Base-by-base conservation (phyloP, 2,329 filamentous ascomycete species). In the Monilinia fructicola region DNA sequence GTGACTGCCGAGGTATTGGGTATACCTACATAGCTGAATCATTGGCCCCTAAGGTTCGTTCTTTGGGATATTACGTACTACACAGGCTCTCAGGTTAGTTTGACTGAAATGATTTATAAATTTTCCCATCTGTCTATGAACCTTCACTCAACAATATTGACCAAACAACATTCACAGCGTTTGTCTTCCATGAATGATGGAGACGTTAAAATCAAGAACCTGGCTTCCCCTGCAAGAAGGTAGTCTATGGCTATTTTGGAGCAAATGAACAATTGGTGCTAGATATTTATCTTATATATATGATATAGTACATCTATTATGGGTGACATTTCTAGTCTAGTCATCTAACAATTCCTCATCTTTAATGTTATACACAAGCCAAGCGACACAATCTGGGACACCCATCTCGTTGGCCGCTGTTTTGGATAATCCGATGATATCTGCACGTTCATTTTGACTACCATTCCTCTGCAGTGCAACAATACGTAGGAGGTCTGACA, bases 401-500 rank as follows among this genome's bases (percentile, higher is more conserved):
- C 71, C 72, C 73, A 75, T 75, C 42, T 58, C 53, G 7, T 64
- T 54, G 4, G 72, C 69, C 12, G 69, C 71, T 3, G 23, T 35
- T 62, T 54, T 48, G 12, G 68, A 72, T 28, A 64, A 40, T 44
- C 64, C 56, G 14, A 50, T 40, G 21, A 59, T 54, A 46, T 63
- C 55, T 5, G 18, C 21, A 26, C 38, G 35, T 54, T 23, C 59
- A n/a, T 40, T 44, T 55, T 35, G 26, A 46, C 42, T 42, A 48
- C 35, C 56, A 21, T 42, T 26, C 11, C 62, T 31, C 16, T 55
- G 58, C 31, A 67, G 58, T 50, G 69, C 67, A 6, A 71, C 73
- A 53, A 75, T 70, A 52, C 69, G 69, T 50, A 77, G 72, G 23
- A 76, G 56, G 64, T 74, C 70, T 16, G 67, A 70, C 23, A 77